These are phyloP conservation scores for Paecilomyces variotii DNA, from an alignment of 2,329 filamentous ascomycete species.

Conservation along the genomic window DNA sequence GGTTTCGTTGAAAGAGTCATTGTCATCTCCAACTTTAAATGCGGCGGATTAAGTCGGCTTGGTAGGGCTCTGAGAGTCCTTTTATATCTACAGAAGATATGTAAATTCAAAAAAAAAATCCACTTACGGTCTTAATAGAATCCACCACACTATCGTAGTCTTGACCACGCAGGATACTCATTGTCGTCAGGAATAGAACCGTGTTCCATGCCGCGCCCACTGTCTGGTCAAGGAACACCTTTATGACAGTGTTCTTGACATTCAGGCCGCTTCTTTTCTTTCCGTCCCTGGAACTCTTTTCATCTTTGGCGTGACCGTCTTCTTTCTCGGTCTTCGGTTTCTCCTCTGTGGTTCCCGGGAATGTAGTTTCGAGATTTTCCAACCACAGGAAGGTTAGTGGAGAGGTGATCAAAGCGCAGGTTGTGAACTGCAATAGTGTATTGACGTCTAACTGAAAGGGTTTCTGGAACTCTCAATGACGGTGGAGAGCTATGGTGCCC, in stretches of 20 bases:
- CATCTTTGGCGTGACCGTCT: constrained; percentile 5
- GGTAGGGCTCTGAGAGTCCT: not conserved
- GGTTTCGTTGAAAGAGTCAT: not conserved
- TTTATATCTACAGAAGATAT: not conserved
- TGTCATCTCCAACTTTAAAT: not conserved
- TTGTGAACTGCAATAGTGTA: constrained; percentile 48
- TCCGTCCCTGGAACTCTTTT: constrained; percentile 4
- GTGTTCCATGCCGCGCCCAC: constrained; percentile 51
- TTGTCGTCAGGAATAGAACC: constrained; percentile 47
- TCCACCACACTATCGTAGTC: constrained; percentile 21
- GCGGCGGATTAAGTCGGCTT: not conserved
- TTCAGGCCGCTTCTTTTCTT: constrained; percentile 11
- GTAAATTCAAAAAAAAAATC: not conserved
- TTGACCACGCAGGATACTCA: constrained; percentile 41
- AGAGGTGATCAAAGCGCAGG: constrained; percentile 45
- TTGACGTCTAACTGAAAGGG: constrained; percentile 41
- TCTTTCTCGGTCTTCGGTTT: constrained; percentile 9
- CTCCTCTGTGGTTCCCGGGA: constrained; percentile 34
- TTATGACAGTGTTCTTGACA: constrained; percentile 36
- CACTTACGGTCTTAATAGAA: constrained; percentile 26
- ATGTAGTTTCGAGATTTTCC: constrained; percentile 45
- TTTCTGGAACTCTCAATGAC: constrained; percentile 15
- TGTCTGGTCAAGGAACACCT: constrained; percentile 53
- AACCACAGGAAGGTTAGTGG: constrained; percentile 55
- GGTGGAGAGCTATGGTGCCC: not conserved